Conservation (phyloP, 306 rosid species). For the Inga laurina region DNA sequence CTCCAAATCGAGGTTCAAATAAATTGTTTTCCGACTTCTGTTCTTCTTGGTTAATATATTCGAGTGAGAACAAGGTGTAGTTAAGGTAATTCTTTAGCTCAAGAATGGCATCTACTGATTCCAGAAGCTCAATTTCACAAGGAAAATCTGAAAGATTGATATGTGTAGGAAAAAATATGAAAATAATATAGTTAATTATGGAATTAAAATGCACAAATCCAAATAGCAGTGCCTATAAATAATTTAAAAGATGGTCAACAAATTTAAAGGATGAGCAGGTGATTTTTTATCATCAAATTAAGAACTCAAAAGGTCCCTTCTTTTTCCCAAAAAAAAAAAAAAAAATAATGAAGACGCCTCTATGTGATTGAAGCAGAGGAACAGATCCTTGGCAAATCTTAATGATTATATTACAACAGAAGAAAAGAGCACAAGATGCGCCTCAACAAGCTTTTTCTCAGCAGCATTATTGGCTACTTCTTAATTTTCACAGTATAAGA, state of each 20-base stretch:
- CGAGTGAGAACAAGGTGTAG: slow-evolving; percentile 61
- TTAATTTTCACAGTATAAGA: neutral
- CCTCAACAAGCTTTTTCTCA: neutral
- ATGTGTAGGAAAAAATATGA: slow-evolving; percentile 27
- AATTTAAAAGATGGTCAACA: slow-evolving; percentile 7
- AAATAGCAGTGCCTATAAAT: slow-evolving; percentile 19
- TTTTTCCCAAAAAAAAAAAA: neutral
- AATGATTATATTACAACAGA: neutral
- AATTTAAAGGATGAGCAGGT: slow-evolving; percentile 23
- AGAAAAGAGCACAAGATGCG: slow-evolving; percentile 5
- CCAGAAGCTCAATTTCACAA: slow-evolving; percentile 63
- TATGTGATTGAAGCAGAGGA: neutral
- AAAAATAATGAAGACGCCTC: slow-evolving; percentile 7
- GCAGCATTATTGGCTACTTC: neutral
- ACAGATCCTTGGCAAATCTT: neutral
- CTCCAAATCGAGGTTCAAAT: slow-evolving; percentile 80
- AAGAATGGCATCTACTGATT: slow-evolving; percentile 60
- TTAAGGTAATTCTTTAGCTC: slow-evolving; percentile 63
- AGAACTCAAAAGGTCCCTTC: slow-evolving; percentile 1
- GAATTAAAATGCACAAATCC: slow-evolving; percentile 15
- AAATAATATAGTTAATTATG: slow-evolving; percentile 31
- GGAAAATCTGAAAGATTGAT: slow-evolving; percentile 66
- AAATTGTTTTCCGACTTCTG: slow-evolving; percentile 29
- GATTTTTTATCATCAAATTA: slow-evolving; percentile 4
- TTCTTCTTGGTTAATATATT: slow-evolving; percentile 64